These are phyloP conservation scores for Eutrema salsugineum DNA, from an alignment of 441 rosid genomes.

Conservation along the genomic window DNA sequence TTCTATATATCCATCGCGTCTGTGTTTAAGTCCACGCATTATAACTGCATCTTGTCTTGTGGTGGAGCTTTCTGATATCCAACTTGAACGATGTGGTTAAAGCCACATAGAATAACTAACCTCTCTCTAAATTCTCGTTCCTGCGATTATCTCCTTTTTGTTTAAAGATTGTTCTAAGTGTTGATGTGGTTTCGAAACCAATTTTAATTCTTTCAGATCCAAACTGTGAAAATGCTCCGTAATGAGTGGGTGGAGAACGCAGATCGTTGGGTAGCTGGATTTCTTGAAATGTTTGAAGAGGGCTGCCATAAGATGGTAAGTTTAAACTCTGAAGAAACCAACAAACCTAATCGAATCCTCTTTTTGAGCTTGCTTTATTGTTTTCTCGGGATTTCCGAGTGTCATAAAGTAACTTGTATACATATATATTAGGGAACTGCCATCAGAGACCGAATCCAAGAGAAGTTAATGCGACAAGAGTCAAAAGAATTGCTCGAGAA, in stretches of 20 bases:
- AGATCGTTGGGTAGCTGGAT: slow-evolving; percentile 86
- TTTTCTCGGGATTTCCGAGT: neutral
- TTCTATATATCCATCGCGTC: too few species aligned
- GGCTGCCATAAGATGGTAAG: slow-evolving; percentile 91
- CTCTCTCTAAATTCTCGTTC: too few species aligned
- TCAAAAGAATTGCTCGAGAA: slow-evolving; percentile 30
- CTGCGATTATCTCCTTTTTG: too few species aligned
- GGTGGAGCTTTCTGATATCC: neutral
- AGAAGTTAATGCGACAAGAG: slow-evolving; percentile 51
- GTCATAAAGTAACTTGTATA: neutral
- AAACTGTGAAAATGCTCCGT: slow-evolving; percentile 61
- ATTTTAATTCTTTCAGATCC: slow-evolving; percentile 39
- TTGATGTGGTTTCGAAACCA: neutral
- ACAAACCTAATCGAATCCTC: neutral
- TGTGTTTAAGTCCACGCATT: neutral
- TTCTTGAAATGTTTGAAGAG: slow-evolving; percentile 91
- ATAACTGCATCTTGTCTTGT: neutral
- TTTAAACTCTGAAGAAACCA: neutral
- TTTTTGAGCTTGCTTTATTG: neutral
- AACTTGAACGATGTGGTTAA: neutral
- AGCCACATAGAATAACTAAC: too few species aligned
- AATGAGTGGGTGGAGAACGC: slow-evolving; percentile 92
- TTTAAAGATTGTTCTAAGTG: neutral
- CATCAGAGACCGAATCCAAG: slow-evolving; percentile 75
- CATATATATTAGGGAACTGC: slow-evolving; percentile 60